Conservation (phyloP, 768 basidiomycete genomes). For the Cyathus striatus region DNA sequence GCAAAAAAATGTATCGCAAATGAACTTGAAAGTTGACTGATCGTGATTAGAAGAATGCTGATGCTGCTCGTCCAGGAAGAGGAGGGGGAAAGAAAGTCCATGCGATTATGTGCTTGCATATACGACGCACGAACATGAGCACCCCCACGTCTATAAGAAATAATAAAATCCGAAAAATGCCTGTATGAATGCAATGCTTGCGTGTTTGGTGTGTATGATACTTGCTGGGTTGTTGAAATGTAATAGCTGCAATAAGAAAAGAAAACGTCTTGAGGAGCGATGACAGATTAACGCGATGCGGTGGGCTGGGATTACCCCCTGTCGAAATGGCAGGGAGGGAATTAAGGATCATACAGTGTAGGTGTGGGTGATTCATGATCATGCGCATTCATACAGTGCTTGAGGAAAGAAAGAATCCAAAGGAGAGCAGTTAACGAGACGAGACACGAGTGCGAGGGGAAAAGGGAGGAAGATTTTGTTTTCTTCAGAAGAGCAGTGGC, state of each 20-base stretch:
- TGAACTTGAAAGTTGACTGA: slow-evolving; percentile 3
- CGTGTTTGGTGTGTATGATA: background rate
- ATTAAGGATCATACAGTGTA: slow-evolving; percentile 27
- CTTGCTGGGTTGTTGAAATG: too few relatives aligned
- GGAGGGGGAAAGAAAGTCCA: too few relatives aligned
- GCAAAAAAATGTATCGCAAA: slow-evolving; percentile 7
- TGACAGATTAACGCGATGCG: too few relatives aligned
- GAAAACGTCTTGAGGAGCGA: too few relatives aligned
- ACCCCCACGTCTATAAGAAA: too few relatives aligned
- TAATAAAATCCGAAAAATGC: slow-evolving; percentile 20
- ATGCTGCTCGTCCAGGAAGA: slow-evolving; percentile 5
- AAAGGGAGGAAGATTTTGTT: slow-evolving; percentile 2
- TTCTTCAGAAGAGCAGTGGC: slow-evolving; percentile 45
- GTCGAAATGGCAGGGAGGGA: slow-evolving; percentile 27
- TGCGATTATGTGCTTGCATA: too few relatives aligned
- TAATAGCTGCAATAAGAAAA: too few relatives aligned
- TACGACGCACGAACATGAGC: too few relatives aligned
- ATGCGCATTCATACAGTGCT: slow-evolving; percentile 11
- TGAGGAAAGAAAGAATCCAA: background rate
- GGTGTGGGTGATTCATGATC: slow-evolving; percentile 39
- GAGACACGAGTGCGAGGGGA: background rate
- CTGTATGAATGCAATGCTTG: background rate
- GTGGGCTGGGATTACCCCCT: background rate
- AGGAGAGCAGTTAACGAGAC: background rate
- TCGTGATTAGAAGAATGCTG: background rate